Evolutionary conservation across 2,329 filamentous ascomycete species (phyloP).

Genomic region (Orbilia blumenaviensis): DNA sequence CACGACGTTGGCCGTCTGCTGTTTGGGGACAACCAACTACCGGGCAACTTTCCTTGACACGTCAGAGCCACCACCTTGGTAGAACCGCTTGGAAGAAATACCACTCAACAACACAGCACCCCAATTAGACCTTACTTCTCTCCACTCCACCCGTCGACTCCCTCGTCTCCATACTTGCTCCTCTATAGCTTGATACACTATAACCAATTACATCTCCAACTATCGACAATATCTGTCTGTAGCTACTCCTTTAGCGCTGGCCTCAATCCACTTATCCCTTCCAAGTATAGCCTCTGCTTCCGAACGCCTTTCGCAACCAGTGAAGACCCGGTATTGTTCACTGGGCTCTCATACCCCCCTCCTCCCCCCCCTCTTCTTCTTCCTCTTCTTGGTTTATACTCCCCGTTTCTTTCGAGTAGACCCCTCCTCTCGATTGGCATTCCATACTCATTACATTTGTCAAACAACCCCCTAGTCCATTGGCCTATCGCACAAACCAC

Average conservation of each 20-base stretch:
- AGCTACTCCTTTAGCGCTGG: constrained; percentile 41
- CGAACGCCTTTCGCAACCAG: constrained; percentile 37
- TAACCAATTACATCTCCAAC: constrained; percentile 34
- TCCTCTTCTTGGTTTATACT: background rate
- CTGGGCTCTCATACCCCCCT: constrained; percentile 22
- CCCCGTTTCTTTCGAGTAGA: constrained; percentile 27
- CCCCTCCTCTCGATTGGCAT: constrained; percentile 33
- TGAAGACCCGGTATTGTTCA: background rate
- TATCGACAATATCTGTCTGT: constrained; percentile 33
- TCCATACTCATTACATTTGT: constrained; percentile 10
- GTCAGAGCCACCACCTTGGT: constrained; percentile 44
- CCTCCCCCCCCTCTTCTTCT: no score
- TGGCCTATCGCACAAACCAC: constrained; percentile 30
- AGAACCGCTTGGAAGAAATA: constrained; percentile 33
- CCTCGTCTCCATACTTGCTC: constrained; percentile 35
- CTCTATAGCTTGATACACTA: constrained; percentile 23
- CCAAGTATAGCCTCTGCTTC: constrained; percentile 49
- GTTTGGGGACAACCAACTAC: constrained; percentile 6
- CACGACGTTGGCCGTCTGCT: background rate
- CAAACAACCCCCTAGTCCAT: constrained; percentile 34
- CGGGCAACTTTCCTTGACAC: constrained; percentile 36
- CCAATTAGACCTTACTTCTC: background rate
- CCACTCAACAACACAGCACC: constrained; percentile 37
- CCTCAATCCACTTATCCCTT: constrained; percentile 35
- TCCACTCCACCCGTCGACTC: constrained; percentile 20